Conservation (phyloP, 306 rosid genomes). For the Sicyos edulis region DNA sequence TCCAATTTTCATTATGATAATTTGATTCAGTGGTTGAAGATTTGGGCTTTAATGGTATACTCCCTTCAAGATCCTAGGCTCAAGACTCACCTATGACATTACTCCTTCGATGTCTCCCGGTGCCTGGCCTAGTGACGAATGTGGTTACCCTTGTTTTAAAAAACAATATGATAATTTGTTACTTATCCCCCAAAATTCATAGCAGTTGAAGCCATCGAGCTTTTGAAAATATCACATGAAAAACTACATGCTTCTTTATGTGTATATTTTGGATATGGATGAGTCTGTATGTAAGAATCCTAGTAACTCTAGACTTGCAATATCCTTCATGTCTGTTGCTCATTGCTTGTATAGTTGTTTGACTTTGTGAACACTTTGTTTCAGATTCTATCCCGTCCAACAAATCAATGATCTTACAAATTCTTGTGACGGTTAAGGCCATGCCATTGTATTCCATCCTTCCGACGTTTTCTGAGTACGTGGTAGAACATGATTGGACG, state of each 20-base stretch:
- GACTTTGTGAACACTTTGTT: slow-evolving; percentile 26
- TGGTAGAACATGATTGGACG: slow-evolving; percentile 77
- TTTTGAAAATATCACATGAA: not conserved
- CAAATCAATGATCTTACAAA: slow-evolving; percentile 76
- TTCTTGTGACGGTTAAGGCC: slow-evolving; percentile 70
- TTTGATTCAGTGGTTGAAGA: no score
- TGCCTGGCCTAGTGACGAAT: no score
- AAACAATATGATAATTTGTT: not conserved
- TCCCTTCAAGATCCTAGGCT: no score
- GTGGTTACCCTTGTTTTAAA: no score
- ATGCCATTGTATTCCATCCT: slow-evolving; percentile 84
- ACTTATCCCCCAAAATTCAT: slow-evolving; percentile 1
- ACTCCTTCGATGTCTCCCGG: no score
- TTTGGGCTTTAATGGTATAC: no score
- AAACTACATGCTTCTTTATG: not conserved
- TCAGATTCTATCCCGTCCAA: slow-evolving; percentile 81
- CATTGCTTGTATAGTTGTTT: slow-evolving; percentile 6
- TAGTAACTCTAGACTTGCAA: not conserved
- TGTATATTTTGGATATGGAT: not conserved
- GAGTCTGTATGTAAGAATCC: not conserved
- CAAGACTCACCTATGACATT: no score
- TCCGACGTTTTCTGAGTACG: slow-evolving; percentile 66
- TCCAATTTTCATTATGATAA: not conserved
- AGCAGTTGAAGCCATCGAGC: not conserved
- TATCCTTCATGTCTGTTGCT: not conserved